Evolutionary conservation across 2,329 filamentous ascomycete species (phyloP).

Genomic region (Fusarium citri): DNA sequence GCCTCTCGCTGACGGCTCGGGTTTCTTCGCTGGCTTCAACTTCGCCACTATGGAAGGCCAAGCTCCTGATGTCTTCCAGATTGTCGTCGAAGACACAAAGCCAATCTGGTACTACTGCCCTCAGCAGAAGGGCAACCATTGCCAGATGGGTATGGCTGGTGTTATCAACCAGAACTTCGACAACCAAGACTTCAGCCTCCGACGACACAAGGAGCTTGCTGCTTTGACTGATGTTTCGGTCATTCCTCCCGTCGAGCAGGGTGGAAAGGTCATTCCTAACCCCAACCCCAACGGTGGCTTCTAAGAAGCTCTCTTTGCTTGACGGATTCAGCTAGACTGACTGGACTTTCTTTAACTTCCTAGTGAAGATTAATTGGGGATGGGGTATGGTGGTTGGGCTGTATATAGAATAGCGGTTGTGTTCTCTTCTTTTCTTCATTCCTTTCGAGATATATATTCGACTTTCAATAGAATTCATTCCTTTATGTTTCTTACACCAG

Average conservation of each 20-base stretch:
- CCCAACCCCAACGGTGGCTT: conserved; percentile 57
- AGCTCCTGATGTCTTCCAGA: conserved; percentile 57
- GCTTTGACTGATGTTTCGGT: conserved; percentile 47
- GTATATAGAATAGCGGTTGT: background rate
- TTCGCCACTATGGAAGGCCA: conserved; percentile 53
- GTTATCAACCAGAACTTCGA: conserved; percentile 62
- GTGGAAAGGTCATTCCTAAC: conserved; percentile 54
- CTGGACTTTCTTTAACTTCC: background rate
- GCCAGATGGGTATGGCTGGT: conserved; percentile 62
- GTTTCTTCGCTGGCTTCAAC: conserved; percentile 61
- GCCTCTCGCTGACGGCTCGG: conserved; percentile 52
- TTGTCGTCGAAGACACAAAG: conserved; percentile 54
- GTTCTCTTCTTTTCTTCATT: conserved; percentile 9
- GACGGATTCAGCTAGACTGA: background rate
- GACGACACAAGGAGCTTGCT: conserved; percentile 53
- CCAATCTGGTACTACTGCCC: conserved; percentile 61
- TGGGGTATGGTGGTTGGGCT: background rate
- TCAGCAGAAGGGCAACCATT: conserved; percentile 57
- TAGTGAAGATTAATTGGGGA: background rate
- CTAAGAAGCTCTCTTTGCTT: conserved; percentile 11
- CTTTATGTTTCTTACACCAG: background rate
- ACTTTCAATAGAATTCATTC: background rate
- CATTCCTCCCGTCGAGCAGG: conserved; percentile 50
- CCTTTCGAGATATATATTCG: conserved; percentile 8
- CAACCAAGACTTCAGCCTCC: conserved; percentile 53